These are phyloP conservation scores for Ophiostoma perfectum DNA, from an alignment of 2,329 filamentous ascomycete species.

Conservation along the genomic window DNA sequence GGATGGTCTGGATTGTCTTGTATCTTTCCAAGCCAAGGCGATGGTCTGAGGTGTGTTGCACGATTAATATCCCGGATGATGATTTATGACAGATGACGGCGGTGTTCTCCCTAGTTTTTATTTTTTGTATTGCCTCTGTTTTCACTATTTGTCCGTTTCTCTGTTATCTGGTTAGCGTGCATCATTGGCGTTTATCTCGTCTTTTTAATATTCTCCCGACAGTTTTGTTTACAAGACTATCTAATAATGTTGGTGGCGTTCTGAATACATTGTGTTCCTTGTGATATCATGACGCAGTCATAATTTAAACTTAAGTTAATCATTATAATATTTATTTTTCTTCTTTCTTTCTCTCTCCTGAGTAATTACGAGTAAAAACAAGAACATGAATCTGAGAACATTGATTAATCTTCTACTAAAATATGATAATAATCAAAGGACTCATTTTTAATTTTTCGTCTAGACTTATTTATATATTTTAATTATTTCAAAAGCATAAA, in stretches of 20 bases:
- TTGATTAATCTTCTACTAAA: too few relatives aligned
- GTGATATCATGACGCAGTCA: too few relatives aligned
- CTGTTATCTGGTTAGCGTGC: constrained; percentile 1
- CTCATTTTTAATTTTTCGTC: too few relatives aligned
- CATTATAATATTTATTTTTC: too few relatives aligned
- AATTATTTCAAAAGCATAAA: too few relatives aligned
- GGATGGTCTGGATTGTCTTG: neutral
- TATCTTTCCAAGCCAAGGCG: too few relatives aligned
- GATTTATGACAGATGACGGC: constrained; percentile 10
- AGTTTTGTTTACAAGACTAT: neutral
- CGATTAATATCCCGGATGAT: constrained; percentile 11
- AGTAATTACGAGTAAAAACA: too few relatives aligned
- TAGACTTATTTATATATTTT: too few relatives aligned
- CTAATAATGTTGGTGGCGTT: neutral
- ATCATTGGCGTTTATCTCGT: neutral
- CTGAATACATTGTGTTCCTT: neutral
- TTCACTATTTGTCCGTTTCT: neutral
- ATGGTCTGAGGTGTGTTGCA: neutral
- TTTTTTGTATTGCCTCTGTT: neutral
- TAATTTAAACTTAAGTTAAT: too few relatives aligned
- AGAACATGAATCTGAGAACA: too few relatives aligned
- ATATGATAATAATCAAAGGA: too few relatives aligned
- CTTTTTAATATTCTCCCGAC: neutral
- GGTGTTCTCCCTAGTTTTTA: neutral
- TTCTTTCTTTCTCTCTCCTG: too few relatives aligned